These are phyloP conservation scores for Ambrosiella cleistominuta DNA, from an alignment of 2,329 filamentous ascomycete species.

Conservation along the genomic window DNA sequence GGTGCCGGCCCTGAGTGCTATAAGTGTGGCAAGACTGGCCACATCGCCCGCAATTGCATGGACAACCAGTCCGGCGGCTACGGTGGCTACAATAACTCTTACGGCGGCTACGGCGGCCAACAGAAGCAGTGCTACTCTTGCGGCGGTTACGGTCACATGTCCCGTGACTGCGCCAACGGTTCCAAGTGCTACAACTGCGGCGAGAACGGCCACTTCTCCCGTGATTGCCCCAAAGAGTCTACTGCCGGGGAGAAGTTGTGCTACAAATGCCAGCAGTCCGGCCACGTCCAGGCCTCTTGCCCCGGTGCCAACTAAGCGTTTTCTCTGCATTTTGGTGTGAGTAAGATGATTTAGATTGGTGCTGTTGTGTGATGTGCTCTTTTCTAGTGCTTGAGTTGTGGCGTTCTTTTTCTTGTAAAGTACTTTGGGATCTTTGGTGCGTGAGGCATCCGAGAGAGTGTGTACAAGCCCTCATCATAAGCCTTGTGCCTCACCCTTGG, in stretches of 20 bases:
- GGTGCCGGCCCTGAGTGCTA: slow-evolving; percentile 61
- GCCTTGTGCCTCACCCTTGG: neutral
- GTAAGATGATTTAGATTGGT: slow-evolving; percentile 5
- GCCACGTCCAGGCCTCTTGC: slow-evolving; percentile 89
- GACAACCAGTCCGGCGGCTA: slow-evolving; percentile 40
- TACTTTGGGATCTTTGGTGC: neutral
- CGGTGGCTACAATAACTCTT: slow-evolving; percentile 29
- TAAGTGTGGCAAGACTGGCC: slow-evolving; percentile 93
- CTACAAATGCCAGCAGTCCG: slow-evolving; percentile 80
- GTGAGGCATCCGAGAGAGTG: neutral
- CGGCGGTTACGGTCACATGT: slow-evolving; percentile 93
- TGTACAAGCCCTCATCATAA: neutral
- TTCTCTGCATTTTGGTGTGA: neutral
- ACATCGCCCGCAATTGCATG: slow-evolving; percentile 85
- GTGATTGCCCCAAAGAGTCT: slow-evolving; percentile 89
- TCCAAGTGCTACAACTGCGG: slow-evolving; percentile 99
- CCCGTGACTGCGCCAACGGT: slow-evolving; percentile 93
- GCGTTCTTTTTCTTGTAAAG: slow-evolving; percentile 1
- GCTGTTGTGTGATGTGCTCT: neutral
- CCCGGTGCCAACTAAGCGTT: slow-evolving; percentile 48
- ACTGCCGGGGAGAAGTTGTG: slow-evolving; percentile 79
- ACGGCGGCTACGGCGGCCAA: slow-evolving; percentile 25
- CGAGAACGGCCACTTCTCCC: slow-evolving; percentile 85
- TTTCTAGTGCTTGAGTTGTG: neutral
- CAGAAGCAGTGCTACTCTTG: slow-evolving; percentile 95